phyloP scores from a whole-genome alignment of 148 eudicot genomes.

The Talinum fruticosum region DNA sequence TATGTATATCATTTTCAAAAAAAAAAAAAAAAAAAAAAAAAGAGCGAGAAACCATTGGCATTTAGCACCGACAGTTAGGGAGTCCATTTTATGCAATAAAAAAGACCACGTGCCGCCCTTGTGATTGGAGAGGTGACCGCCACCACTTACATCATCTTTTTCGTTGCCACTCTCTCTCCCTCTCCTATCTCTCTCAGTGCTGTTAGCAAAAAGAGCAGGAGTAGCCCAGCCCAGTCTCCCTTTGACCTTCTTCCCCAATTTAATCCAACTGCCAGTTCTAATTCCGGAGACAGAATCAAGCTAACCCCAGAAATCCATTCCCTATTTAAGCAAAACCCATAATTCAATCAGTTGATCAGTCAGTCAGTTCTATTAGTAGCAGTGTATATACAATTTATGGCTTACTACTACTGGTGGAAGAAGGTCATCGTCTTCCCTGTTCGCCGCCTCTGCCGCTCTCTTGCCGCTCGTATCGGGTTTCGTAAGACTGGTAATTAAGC shows the following conservation, averaged over 20 bases:
- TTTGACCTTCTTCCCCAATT: neutral
- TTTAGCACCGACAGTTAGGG: neutral
- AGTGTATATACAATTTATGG: neutral
- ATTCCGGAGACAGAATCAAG: too few species aligned
- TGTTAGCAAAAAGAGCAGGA: neutral
- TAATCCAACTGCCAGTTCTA: too few species aligned
- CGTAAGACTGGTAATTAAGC: constrained; percentile 40
- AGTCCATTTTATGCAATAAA: neutral
- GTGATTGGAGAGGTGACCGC: neutral
- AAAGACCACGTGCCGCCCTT: neutral
- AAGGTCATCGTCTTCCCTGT: constrained; percentile 33
- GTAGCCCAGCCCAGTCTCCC: neutral
- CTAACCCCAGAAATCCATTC: too few species aligned
- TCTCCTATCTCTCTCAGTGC: neutral
- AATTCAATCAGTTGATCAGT: too few species aligned
- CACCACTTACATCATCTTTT: neutral
- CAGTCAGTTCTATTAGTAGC: too few species aligned
- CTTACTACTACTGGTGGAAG: constrained; percentile 27
- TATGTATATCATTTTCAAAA: too few species aligned
- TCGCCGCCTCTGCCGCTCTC: constrained; percentile 24
- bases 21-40: too few species aligned
- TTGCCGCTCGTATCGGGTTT: constrained; percentile 33
- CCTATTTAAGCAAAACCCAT: too few species aligned
- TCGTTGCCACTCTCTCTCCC: neutral
- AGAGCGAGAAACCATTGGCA: neutral